Percentiles rank a stretch among this genome's conserved stretches.
These are phyloP conservation scores for Malbranchea zuffiana DNA, from an alignment of 2,329 filamentous ascomycete species.

Conservation along the genomic window DNA sequence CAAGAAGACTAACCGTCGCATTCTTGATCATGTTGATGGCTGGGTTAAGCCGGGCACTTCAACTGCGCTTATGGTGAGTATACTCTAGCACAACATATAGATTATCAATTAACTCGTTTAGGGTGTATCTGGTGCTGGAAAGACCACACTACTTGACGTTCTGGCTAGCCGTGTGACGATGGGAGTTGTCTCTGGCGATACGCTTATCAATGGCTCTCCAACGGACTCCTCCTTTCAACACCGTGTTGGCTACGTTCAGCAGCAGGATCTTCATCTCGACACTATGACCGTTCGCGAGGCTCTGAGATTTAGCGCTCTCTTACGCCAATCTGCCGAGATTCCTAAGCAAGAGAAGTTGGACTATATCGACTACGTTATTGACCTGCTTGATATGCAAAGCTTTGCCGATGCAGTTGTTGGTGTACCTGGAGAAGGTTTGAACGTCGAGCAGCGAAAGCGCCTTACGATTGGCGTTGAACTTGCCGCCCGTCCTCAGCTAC, in stretches of 20 bases:
- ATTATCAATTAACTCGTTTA: too few relatives aligned
- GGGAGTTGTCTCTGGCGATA: conserved; percentile 77
- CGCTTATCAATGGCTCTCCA: conserved; percentile 63
- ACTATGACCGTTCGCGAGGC: conserved; percentile 83
- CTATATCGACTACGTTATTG: conserved; percentile 84
- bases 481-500: conserved; percentile 75
- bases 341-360: conserved; percentile 65
- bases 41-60: conserved; percentile 89
- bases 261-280: conserved; percentile 78
- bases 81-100: too few relatives aligned
- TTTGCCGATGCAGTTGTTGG: conserved; percentile 86
- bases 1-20: conserved; percentile 61
- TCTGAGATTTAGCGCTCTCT: conserved; percentile 70
- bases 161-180: conserved; percentile 76
- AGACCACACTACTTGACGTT: conserved; percentile 79
- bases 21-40: conserved; percentile 77
- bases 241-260: conserved; percentile 66
- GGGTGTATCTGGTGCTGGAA: conserved; percentile 83
- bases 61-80: conserved; percentile 67
- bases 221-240: conserved; percentile 69
- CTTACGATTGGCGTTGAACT: conserved; percentile 91
- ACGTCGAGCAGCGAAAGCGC: conserved; percentile 58
- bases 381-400: conserved; percentile 77
- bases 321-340: conserved; percentile 68
- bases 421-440: conserved; percentile 71